A percentile compares a stretch with the other conserved stretches of the same genome.
Conservation (phyloP, 805 yeast species). For the Candida krabiensis region DNA sequence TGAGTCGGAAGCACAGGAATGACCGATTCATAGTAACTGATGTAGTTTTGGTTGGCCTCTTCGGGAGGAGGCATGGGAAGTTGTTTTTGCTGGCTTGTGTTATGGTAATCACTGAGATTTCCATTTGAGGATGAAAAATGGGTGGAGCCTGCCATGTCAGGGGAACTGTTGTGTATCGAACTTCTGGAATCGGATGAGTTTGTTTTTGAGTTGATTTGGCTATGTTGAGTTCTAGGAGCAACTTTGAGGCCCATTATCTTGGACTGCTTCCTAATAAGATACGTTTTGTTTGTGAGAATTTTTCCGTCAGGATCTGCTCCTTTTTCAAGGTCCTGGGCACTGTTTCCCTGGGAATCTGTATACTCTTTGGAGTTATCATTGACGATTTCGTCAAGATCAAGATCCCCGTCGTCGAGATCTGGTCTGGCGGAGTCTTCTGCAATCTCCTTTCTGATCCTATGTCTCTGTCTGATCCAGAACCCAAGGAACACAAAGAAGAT, state of each 20-base stretch:
- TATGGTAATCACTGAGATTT: constrained; percentile 2
- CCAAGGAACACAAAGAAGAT: constrained; percentile 35
- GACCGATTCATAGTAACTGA: constrained; percentile 32
- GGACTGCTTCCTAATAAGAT: constrained; percentile 21
- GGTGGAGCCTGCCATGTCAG: constrained; percentile 6
- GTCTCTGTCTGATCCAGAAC: constrained; percentile 40
- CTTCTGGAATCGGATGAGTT: constrained; percentile 10
- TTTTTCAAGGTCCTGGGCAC: constrained; percentile 3
- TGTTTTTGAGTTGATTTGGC: neutral
- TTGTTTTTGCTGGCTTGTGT: too few relatives aligned
- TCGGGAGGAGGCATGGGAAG: constrained; percentile 5
- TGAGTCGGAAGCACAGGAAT: constrained; percentile 30
- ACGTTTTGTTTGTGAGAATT: constrained; percentile 13
- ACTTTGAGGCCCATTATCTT: constrained; percentile 28
- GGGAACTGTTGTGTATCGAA: constrained; percentile 7
- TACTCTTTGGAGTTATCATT: constrained; percentile 10
- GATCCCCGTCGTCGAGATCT: constrained; percentile 38
- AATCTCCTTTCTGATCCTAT: constrained; percentile 37
- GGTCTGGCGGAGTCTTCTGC: constrained; percentile 30
- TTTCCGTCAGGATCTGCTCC: constrained; percentile 6
- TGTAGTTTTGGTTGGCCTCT: constrained; percentile 17
- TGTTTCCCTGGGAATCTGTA: constrained; percentile 1
- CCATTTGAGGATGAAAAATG: constrained; percentile 8
- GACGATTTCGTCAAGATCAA: constrained; percentile 34
- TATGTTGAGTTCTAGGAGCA: constrained; percentile 8